A percentile compares a stretch with the other conserved stretches of the same genome.
phyloP scores from a whole-genome alignment of 2,329 filamentous ascomycete genomes.

The Cladophialophora exuberans region DNA sequence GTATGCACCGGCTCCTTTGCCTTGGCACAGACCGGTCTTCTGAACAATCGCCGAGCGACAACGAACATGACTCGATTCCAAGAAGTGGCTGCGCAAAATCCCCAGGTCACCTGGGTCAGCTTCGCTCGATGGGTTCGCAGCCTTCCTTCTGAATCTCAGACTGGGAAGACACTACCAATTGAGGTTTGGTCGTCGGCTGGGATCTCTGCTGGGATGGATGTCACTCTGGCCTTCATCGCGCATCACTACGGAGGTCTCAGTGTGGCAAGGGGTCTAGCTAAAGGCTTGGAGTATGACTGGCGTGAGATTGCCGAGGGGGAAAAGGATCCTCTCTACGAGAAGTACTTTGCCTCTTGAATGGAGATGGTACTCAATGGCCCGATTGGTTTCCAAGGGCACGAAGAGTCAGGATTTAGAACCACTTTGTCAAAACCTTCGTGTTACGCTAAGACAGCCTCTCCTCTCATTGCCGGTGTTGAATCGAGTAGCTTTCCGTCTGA shows the following conservation, averaged over 20 bases:
- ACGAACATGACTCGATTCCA: constrained; percentile 67
- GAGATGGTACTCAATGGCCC: not conserved
- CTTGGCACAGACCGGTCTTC: constrained; percentile 60
- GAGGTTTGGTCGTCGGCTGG: constrained; percentile 67
- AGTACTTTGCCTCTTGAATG: constrained; percentile 14
- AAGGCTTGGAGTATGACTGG: constrained; percentile 62
- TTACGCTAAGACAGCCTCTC: no score
- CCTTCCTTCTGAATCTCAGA: constrained; percentile 21
- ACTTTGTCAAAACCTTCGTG: no score
- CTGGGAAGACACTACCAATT: constrained; percentile 4
- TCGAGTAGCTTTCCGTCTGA: no score
- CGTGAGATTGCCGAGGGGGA: constrained; percentile 46
- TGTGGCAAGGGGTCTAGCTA: constrained; percentile 52
- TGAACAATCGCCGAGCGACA: constrained; percentile 65
- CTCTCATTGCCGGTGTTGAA: no score
- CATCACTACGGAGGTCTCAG: constrained; percentile 57
- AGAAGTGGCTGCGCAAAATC: constrained; percentile 51
- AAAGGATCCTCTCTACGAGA: constrained; percentile 28
- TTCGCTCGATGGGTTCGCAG: constrained; percentile 63
- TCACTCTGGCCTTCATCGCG: constrained; percentile 60
- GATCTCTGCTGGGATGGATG: constrained; percentile 65
- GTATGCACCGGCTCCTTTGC: constrained; percentile 69
- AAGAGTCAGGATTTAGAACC: no score
- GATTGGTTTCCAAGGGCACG: no score
- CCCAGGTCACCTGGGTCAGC: constrained; percentile 62